These are phyloP conservation scores for Cadophora luteo-olivacea DNA, from an alignment of 2,329 filamentous ascomycete species.

Conservation along the genomic window DNA sequence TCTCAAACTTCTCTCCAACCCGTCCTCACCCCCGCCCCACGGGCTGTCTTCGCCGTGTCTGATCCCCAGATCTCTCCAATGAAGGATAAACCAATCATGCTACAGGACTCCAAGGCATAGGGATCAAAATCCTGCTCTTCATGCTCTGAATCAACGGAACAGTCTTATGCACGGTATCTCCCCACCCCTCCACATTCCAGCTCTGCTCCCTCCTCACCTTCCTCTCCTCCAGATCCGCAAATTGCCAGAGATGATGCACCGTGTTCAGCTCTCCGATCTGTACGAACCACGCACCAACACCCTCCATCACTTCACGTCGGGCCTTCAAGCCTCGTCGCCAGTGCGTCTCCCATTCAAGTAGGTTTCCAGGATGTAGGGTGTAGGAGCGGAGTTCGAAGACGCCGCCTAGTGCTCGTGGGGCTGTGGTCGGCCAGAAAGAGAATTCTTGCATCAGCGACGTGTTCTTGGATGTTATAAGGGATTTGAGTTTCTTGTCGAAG, in stretches of 20 bases:
- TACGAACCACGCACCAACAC: constrained; percentile 97
- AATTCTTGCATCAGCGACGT: constrained; percentile 99
- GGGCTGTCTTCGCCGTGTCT: background rate
- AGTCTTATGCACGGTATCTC: constrained; percentile 96
- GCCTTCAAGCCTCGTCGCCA: constrained; percentile 93
- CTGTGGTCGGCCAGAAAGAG: constrained; percentile 97
- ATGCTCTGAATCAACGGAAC: constrained; percentile 96
- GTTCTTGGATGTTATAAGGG: constrained; percentile 83
- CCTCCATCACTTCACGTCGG: constrained; percentile 96
- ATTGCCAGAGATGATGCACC: constrained; percentile 98
- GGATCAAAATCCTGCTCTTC: constrained; percentile 92
- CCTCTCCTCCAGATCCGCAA: constrained; percentile 93
- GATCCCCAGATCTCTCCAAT: background rate
- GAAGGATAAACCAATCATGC: constrained; percentile 47
- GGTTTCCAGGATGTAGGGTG: constrained; percentile 91
- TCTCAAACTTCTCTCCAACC: background rate
- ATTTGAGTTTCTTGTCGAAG: constrained; percentile 85
- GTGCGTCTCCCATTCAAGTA: constrained; percentile 98
- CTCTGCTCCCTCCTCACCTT: constrained; percentile 91
- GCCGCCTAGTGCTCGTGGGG: constrained; percentile 87
- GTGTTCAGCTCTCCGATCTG: constrained; percentile 98
- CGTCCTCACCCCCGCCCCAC: background rate
- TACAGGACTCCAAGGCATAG: constrained; percentile 96
- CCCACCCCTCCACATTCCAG: constrained; percentile 95
- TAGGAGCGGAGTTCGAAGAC: constrained; percentile 97